Evolutionary conservation across 768 basidiomycete genomes (phyloP).

Genomic region (Hydnomerulius pinastri): DNA sequence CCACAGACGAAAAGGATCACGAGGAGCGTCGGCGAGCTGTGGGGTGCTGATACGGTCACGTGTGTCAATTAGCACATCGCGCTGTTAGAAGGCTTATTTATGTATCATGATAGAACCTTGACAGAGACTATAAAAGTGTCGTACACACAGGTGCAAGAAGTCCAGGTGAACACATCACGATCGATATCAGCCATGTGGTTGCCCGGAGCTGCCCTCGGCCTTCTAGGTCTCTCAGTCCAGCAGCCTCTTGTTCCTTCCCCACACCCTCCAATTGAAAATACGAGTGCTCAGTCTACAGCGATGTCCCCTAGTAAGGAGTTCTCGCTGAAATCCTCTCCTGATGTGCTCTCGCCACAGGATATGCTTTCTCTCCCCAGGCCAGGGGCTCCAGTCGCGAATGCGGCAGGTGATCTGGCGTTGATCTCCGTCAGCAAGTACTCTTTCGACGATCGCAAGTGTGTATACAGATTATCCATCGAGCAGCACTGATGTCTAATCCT

Average conservation of each 20-base stretch:
- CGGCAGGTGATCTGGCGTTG: conserved; percentile 66
- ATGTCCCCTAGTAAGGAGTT: conserved; percentile 43
- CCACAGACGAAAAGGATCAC: background rate
- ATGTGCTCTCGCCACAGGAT: conserved; percentile 71
- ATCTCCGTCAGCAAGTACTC: conserved; percentile 69
- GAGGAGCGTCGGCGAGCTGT: background rate
- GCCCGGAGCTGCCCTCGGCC: conserved; percentile 36
- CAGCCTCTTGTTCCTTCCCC: conserved; percentile 38
- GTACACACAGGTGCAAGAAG: background rate
- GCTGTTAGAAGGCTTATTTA: background rate
- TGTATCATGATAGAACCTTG: background rate
- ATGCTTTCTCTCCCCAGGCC: conserved; percentile 71
- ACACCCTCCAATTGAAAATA: background rate
- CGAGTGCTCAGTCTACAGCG: conserved; percentile 20
- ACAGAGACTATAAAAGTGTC: background rate
- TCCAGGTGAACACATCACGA: background rate
- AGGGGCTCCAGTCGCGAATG: conserved; percentile 64
- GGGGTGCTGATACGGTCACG: background rate
- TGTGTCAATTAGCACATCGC: background rate
- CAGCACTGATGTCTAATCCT: background rate
- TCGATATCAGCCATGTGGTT: conserved; percentile 45
- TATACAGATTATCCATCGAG: conserved; percentile 4
- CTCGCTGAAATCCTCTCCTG: conserved; percentile 55
- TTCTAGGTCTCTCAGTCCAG: conserved; percentile 59
- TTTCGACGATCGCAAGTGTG: conserved; percentile 73